Conservation (phyloP, 257 asterid genomes). For the Solanum peruvianum region DNA sequence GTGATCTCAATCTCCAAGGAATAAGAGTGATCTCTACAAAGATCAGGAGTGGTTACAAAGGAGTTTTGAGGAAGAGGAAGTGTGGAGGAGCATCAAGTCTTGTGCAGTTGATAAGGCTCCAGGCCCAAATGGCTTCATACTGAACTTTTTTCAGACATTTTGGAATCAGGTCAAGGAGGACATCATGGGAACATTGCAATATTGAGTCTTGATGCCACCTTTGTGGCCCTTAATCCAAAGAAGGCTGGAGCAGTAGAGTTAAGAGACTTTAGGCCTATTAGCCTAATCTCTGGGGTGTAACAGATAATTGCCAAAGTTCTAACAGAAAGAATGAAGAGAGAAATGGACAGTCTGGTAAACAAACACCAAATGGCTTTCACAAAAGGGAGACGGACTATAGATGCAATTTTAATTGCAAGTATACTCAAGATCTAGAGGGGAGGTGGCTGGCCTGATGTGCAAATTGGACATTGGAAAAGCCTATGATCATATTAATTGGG, state of each 20-base stretch:
- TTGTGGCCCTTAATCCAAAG: not conserved
- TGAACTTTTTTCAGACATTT: too few relatives aligned
- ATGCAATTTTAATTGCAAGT: not conserved
- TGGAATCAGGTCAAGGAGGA: not conserved
- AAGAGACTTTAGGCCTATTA: not conserved
- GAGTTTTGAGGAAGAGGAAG: not conserved
- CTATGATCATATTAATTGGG: not conserved
- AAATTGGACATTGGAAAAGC: not conserved
- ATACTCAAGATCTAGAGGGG: not conserved
- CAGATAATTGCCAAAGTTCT: not conserved
- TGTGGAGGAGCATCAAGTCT: not conserved
- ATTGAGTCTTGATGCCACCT: not conserved
- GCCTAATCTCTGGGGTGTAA: not conserved
- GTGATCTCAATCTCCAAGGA: not conserved
- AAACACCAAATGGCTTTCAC: not conserved
- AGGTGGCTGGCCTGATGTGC: not conserved
- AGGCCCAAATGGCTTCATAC: too few relatives aligned
- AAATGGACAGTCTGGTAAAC: too few relatives aligned
- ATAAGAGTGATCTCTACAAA: not conserved
- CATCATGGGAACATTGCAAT: not conserved
- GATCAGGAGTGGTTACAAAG: not conserved
- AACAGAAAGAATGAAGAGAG: not conserved
- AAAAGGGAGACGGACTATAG: not conserved
- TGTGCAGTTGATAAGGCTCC: too few relatives aligned
- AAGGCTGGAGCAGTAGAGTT: not conserved